Base-by-base conservation (phyloP, 2,329 filamentous ascomycete genomes). In the Didymella arachidicola region DNA sequence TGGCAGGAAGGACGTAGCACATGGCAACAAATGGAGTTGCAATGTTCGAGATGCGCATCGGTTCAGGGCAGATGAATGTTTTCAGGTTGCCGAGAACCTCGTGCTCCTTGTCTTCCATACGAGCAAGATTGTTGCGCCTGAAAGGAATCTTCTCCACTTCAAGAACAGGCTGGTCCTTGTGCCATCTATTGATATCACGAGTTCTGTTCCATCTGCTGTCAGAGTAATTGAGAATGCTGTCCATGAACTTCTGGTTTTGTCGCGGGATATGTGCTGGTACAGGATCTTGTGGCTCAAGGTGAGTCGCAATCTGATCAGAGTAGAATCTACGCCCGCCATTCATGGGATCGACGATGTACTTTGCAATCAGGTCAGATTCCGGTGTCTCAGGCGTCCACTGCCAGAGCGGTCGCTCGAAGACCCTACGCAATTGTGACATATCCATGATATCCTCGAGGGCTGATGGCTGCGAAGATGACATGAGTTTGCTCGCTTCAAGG, bases 121-220 rank as follows among this genome's bases (percentile, higher is more conserved):
- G 55, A 57, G 94, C 92, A 1, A 98, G 82, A 32, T 95, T 83
- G 72, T 98, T 97, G 29, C 93, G 87, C n/a, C 93, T 87, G 32
- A 93, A 82, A 1, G 89, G 82, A 26, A 96, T 83, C 45, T 89
- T 80, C 63, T 94, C 86, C 0, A 89, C 92, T 67, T 89, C 84
- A 5, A 96, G 78, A 0, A 99, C 95, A 1, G 92, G 91, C 67
- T 98, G 92, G n/a, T 89, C 79, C 36, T 85, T 81, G 32, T 86
- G 81, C 79, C 89, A 90, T 0, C 70, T 63, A 1, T 61, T 50
- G 7, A 68, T 60, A 29, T 79, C 64, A 53, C 86, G 81, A 60
- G 87, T 78, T 22, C 87, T 89, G 5, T 82, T 81, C 78, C 86
- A 94, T 18, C 93, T 80, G 72, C 91, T 96, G 67, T 90, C 85